Base-by-base conservation (phyloP, 2,329 filamentous ascomycete species). In the Trichoderma koningiopsis region DNA sequence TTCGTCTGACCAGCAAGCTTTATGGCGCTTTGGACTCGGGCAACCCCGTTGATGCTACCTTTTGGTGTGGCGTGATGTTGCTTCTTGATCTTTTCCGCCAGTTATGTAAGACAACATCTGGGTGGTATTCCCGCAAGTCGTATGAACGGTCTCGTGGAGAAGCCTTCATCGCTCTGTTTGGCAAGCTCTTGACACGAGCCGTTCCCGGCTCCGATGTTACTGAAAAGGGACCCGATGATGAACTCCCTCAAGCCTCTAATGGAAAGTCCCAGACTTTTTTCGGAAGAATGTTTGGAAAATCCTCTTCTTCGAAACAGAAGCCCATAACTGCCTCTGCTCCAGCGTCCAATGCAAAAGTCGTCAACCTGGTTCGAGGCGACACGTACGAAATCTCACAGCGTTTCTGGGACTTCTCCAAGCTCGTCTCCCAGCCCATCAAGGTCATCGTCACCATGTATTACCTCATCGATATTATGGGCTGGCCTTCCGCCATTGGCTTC, bases 131-230 rank as follows among this genome's bases (percentile, higher is more conserved):
- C n/a, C 87, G 94, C 72, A 89, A 94, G 70, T 88, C 88, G 33
- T 97, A 97, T 74, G 94, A 97, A 78, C 84, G 94, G 69, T 93
- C 91, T 5, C 85, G 94, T 59, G 94, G 94, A 5, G 93, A 97
- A 79, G 78, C 79, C 0, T 81, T 81, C 24, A 81, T 81, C 57
- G 77, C 74, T 0, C 71, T 81, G 0, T 81, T 81, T 22, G 70
- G 77, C 11, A 81, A 81, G 47, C 78, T 81, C 0, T 73, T 81
- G 19, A 81, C 79, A 1, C 74, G 80, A 57, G 78, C 78, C 1
- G 79, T 81, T 5, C 78, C 80, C 1, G 80, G 79, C 27, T 81
- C 80, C 0, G 80, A 81, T 27, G 72, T 73, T 31, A 80, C 79
- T 0, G 80, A 81, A 22, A 79, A 79, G 47, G 78, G 76, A 1